phyloP scores from a whole-genome alignment of 495 filamentous ascomycete genomes.

The Neurospora sp. region DNA sequence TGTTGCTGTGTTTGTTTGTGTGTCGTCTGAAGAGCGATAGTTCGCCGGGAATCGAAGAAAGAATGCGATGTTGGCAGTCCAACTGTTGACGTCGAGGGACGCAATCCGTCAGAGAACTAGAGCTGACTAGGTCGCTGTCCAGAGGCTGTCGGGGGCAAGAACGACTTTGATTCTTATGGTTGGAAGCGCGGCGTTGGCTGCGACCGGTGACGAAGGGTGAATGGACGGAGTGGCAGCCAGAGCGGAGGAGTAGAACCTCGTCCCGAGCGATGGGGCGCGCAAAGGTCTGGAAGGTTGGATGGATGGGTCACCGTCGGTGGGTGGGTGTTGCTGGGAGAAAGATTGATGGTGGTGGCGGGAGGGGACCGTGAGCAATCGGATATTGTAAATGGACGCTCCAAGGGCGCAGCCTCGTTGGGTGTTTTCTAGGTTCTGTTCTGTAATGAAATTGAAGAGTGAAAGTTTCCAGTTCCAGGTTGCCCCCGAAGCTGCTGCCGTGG shows the following conservation, averaged over 20 bases:
- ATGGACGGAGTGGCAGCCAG: background rate
- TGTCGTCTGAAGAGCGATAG: background rate
- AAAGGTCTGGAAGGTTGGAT: background rate
- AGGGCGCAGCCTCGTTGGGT: background rate
- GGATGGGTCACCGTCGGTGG: background rate
- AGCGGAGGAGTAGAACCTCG: background rate
- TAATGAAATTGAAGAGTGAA: background rate
- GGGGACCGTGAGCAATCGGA: background rate
- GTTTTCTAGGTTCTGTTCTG: background rate
- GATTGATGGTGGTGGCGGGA: background rate
- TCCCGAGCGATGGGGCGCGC: background rate
- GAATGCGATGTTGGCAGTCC: background rate
- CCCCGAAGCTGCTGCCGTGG: background rate
- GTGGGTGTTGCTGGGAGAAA: background rate
- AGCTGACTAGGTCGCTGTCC: background rate
- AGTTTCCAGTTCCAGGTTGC: background rate
- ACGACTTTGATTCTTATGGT: background rate
- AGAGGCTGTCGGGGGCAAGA: background rate
- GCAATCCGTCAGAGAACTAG: background rate
- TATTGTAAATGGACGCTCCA: background rate
- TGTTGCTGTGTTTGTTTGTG: conserved; percentile 3
- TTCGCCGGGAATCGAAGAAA: background rate
- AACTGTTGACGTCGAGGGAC: background rate
- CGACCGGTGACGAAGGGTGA: background rate
- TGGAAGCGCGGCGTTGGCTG: background rate